Base-by-base conservation (phyloP, 106 monocot genomes). In the Agapanthus africanus region DNA sequence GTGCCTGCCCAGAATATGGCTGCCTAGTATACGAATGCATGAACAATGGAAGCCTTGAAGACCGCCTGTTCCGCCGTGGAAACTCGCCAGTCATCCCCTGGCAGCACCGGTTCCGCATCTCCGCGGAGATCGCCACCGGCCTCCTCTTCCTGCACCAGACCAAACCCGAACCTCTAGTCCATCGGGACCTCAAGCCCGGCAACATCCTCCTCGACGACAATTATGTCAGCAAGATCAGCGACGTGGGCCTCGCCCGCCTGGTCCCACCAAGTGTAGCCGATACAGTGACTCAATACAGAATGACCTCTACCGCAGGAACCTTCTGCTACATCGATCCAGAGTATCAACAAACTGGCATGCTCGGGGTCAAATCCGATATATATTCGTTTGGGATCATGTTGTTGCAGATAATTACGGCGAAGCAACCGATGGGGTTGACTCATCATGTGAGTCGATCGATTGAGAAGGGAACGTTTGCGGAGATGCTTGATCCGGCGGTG, bases 151-250 rank as follows among this genome's bases (percentile, higher is more conserved):
- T 77, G 41, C 77, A 87, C 69, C 83, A 87, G 52, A 80, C 75
- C 0, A 83, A 80, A 32, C 83, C 87, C 0, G 77, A 87, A 64
- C 80, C 87, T 15, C 37, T 87, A 25, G 83, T 87, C 19, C 87
- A 87, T 65, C 67, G 83, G 0, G 83, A 87, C 69, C 74, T 87
- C 40, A 83, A 87, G 59, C 83, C 87, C 2, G 83, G 64, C 19
- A 87, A 87, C 70, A 83, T 87, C 69, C 87, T 87, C 27, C 80
- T 87, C 1, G 87, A 80, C 74, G 40, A 57, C 14, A 80, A 87
- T 60, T 87, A 78, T 40, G 80, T 73, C 51, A 80, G 83, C 80
- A 87, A 83, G 70, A 87, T 87, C 34, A 62, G 77, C n/a, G 77
- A 77, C 6, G 77, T 77, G 36, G 77, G 77, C 51, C 77, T 77